Evolutionary conservation across 1,139 yeast species (phyloP).

Genomic region (Candida sanyaensis): DNA sequence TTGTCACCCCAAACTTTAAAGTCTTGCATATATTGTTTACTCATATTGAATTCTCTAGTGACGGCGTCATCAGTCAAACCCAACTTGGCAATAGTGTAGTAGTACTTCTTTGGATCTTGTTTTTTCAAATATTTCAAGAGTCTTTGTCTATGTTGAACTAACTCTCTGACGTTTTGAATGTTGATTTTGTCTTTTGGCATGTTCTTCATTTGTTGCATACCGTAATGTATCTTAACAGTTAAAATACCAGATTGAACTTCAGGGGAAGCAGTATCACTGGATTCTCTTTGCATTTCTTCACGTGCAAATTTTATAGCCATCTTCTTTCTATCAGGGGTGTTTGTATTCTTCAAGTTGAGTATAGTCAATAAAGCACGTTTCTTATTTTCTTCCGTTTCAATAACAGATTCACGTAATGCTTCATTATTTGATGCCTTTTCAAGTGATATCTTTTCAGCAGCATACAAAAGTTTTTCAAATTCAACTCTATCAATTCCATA

Average conservation of each 20-base stretch:
- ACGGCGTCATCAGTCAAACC: slow-evolving; percentile 85
- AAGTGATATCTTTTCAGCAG: slow-evolving; percentile 59
- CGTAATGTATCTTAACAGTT: slow-evolving; percentile 77
- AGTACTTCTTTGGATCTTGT: slow-evolving; percentile 78
- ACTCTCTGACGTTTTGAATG: slow-evolving; percentile 69
- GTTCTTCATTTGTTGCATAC: slow-evolving; percentile 73
- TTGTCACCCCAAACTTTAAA: slow-evolving; percentile 78
- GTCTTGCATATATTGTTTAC: slow-evolving; percentile 81
- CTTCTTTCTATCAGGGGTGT: slow-evolving; percentile 56
- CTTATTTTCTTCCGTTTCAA: slow-evolving; percentile 55
- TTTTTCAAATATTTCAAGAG: slow-evolving; percentile 78
- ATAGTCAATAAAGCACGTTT: slow-evolving; percentile 73
- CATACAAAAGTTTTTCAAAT: slow-evolving; percentile 74
- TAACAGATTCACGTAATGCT: slow-evolving; percentile 49
- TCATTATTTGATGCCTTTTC: slow-evolving; percentile 22
- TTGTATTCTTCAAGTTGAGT: slow-evolving; percentile 71
- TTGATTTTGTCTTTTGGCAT: slow-evolving; percentile 74
- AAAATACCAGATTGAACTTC: slow-evolving; percentile 94
- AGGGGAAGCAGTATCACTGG: slow-evolving; percentile 92
- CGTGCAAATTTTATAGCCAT: slow-evolving; percentile 67
- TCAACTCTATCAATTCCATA: slow-evolving; percentile 62
- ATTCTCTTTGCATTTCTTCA: slow-evolving; percentile 76
- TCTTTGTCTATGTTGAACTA: slow-evolving; percentile 88
- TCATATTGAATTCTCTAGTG: slow-evolving; percentile 80
- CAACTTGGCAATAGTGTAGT: slow-evolving; percentile 80